These are phyloP conservation scores for Marchantia paleacea DNA, from an alignment of 225 moss, liverwort and hornwort species.

Conservation along the genomic window DNA sequence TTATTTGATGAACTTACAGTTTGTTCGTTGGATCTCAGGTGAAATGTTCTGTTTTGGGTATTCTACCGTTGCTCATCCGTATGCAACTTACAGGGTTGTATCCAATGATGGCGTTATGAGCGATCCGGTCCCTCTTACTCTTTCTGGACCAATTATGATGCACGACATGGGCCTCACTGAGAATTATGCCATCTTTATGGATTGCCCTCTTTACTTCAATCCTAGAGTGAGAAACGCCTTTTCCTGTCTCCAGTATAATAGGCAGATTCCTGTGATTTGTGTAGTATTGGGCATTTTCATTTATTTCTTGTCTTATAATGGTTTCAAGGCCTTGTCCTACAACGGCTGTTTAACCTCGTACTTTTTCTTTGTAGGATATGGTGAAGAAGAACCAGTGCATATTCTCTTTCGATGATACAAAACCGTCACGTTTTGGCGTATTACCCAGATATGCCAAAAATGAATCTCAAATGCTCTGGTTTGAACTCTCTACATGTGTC, in stretches of 20 bases:
- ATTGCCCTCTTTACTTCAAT: slow-evolving; percentile 49
- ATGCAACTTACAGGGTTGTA: slow-evolving; percentile 49
- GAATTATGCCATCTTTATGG: slow-evolving; percentile 67
- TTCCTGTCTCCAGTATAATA: background rate
- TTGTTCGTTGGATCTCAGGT: slow-evolving; percentile 35
- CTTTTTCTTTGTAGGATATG: slow-evolving; percentile 15
- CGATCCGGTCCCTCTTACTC: slow-evolving; percentile 57
- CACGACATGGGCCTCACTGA: slow-evolving; percentile 85
- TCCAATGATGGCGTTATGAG: slow-evolving; percentile 65
- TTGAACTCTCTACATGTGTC: slow-evolving; percentile 57
- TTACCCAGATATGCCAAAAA: slow-evolving; percentile 73
- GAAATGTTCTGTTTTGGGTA: slow-evolving; percentile 78
- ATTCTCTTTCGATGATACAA: slow-evolving; percentile 52
- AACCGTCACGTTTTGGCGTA: slow-evolving; percentile 68
- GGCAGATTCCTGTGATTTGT: too few relatives aligned
- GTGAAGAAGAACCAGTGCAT: slow-evolving; percentile 44
- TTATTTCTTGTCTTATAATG: too few relatives aligned
- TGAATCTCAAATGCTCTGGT: slow-evolving; percentile 79
- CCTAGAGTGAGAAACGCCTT: slow-evolving; percentile 25
- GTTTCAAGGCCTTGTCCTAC: too few relatives aligned
- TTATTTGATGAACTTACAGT: background rate
- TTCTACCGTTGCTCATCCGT: slow-evolving; percentile 2
- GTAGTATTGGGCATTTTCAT: too few relatives aligned
- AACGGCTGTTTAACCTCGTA: background rate
- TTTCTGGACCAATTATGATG: slow-evolving; percentile 61